Percentiles rank a stretch among this genome's conserved stretches.
These are phyloP conservation scores for Triticum aestivum DNA, from an alignment of 176 grass and related monocot genomes.

Conservation along the genomic window IWGSC_CS_RefSeq_v2.1 NC_057800.1:720651429-720651928, in stretches of 20 bases:
- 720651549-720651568: neutral
- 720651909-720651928: constrained; percentile 23
- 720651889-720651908: constrained; percentile 19
- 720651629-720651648: constrained; percentile 33
- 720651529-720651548: neutral
- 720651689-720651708: constrained; percentile 35
- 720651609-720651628: constrained; percentile 16
- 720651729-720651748: constrained; percentile 12
- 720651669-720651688: constrained; percentile 26
- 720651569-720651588: neutral
- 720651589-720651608: neutral
- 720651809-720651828: constrained; percentile 35
- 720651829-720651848: neutral
- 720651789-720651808: constrained; percentile 32
- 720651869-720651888: neutral
- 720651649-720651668: constrained; percentile 16
- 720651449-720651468: neutral
- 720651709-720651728: constrained; percentile 36
- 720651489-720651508: neutral
- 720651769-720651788: constrained; percentile 35
- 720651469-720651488: neutral
- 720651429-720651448: neutral
- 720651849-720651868: neutral
- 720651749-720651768: constrained; percentile 29
- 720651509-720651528: neutral